phyloP scores from a whole-genome alignment of 2,329 filamentous ascomycete species.

The Ophiostoma perfectum region DNA sequence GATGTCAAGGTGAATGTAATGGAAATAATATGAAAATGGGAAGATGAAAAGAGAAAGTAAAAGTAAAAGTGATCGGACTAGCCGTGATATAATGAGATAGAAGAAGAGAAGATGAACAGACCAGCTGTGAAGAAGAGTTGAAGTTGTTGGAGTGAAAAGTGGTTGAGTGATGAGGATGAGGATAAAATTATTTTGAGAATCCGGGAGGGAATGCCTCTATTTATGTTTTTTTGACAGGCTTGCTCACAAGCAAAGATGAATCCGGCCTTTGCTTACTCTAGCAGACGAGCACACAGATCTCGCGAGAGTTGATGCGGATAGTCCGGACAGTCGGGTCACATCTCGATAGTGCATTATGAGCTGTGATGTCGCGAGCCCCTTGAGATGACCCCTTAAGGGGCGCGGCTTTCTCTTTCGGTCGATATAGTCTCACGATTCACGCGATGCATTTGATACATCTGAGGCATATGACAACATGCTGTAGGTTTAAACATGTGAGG shows the following conservation, averaged over 20 bases:
- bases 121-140: background rate
- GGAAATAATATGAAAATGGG: background rate
- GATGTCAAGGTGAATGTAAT: background rate
- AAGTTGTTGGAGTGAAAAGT: slow-evolving; percentile 5
- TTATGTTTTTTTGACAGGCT: background rate
- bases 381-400: background rate
- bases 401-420: background rate
- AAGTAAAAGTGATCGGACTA: background rate
- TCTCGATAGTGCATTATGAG: background rate
- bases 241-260: background rate
- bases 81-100: background rate
- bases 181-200: background rate
- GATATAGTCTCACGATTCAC: background rate
- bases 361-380: background rate
- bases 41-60: background rate
- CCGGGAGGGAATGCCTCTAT: background rate
- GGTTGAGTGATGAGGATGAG: background rate
- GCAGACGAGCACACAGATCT: background rate
- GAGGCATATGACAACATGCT: background rate
- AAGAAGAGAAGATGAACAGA: slow-evolving; percentile 1
- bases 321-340: background rate
- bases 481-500: background rate
- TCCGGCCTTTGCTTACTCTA: background rate
- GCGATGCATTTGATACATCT: background rate
- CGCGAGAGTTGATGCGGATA: background rate